Conservation (phyloP, 176 grass and related monocot species). For the Hyparrhenia diplandra region DNA sequence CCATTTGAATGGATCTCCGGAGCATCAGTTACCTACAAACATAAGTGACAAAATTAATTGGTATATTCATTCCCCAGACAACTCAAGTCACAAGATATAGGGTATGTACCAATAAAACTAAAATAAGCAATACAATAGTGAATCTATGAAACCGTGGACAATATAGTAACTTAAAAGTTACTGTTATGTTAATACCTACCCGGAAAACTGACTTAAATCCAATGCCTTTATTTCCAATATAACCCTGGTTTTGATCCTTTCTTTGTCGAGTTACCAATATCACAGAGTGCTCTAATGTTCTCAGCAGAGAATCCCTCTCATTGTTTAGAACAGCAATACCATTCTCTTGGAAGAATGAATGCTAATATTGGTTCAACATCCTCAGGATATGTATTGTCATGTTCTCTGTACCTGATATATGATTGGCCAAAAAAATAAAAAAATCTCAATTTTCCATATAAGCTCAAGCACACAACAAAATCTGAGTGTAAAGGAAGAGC, state of each 20-base stretch:
- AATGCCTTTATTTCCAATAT: slow-evolving; percentile 98
- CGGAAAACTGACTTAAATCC: slow-evolving; percentile 99
- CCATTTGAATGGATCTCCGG: slow-evolving; percentile 99
- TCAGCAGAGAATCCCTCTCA: slow-evolving; percentile 80
- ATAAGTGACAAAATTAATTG: slow-evolving; percentile 19
- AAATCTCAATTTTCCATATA: not conserved
- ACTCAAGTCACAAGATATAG: not conserved
- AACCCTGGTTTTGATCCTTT: slow-evolving; percentile 79
- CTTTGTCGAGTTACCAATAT: slow-evolving; percentile 96
- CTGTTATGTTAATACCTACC: slow-evolving; percentile 46
- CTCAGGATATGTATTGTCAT: slow-evolving; percentile 85
- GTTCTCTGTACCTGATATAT: slow-evolving; percentile 85
- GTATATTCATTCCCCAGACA: not conserved
- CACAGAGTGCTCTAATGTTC: slow-evolving; percentile 96
- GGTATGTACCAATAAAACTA: not conserved
- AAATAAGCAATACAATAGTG: not conserved
- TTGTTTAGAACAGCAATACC: slow-evolving; percentile 92
- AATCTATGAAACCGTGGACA: not conserved
- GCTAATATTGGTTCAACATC: slow-evolving; percentile 77
- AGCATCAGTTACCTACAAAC: slow-evolving; percentile 79
- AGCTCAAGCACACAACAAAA: slow-evolving; percentile 15
- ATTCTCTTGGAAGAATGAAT: slow-evolving; percentile 84
- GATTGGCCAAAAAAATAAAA: slow-evolving; percentile 20
- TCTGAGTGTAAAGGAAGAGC: not conserved
- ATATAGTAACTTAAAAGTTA: slow-evolving; percentile 8